Evolutionary conservation across 2,329 filamentous ascomycete species (phyloP).

Genomic region (Cladosporium sp.): DNA sequence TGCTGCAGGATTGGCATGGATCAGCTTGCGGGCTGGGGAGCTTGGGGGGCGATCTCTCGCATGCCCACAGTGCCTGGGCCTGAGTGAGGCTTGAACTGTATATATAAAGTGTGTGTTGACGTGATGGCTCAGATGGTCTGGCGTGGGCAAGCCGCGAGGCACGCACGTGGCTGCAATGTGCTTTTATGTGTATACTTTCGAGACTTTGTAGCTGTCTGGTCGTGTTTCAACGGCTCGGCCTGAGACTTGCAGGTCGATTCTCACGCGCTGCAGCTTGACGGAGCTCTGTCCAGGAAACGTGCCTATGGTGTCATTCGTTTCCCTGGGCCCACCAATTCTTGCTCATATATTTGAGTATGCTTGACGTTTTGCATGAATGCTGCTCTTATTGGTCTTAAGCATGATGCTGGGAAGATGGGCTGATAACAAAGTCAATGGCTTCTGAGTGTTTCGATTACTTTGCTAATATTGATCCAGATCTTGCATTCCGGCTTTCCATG

Average conservation of each 20-base stretch:
- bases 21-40: constrained; percentile 5
- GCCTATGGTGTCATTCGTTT: not conserved
- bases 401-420: not conserved
- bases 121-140: not conserved
- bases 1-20: constrained; percentile 3
- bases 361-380: not conserved
- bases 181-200: not conserved
- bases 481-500: not conserved
- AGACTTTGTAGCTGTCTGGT: not conserved
- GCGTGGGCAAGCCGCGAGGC: not conserved
- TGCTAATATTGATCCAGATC: not conserved
- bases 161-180: constrained; percentile 6
- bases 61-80: not conserved
- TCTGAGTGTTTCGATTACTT: not conserved
- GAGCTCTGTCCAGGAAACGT: not conserved
- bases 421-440: not conserved
- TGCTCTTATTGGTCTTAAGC: not conserved
- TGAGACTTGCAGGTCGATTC: constrained; percentile 1
- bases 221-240: not conserved
- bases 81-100: not conserved
- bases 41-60: not conserved
- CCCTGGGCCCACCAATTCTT: not conserved
- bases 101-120: not conserved
- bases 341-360: not conserved
- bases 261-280: not conserved